A percentile compares a stretch with the other conserved stretches of the same genome.
Evolutionary conservation across 2,329 filamentous ascomycete genomes (phyloP).

Genomic region (Penicillium janthinellum): DNA sequence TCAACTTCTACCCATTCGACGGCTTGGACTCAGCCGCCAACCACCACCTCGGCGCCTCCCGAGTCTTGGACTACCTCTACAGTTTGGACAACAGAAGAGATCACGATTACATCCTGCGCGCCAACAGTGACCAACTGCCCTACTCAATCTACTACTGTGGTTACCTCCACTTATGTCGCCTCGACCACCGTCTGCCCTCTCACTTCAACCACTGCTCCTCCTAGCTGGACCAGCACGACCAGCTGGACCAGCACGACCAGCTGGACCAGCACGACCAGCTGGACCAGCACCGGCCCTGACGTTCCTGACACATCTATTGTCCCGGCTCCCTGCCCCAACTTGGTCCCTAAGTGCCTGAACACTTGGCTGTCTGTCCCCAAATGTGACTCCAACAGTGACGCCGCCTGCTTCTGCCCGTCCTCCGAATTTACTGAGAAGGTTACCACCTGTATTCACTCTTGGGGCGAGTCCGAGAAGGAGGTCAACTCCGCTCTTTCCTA

Average conservation of each 20-base stretch:
- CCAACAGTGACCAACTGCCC: conserved; percentile 52
- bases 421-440: conserved; percentile 72
- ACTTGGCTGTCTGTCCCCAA: conserved; percentile 73
- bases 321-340: conserved; percentile 56
- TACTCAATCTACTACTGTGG: conserved; percentile 48
- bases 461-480: conserved; percentile 66
- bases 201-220: not conserved
- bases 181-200: conserved; percentile 60
- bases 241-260: not conserved
- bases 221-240: not conserved
- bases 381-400: conserved; percentile 81
- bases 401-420: conserved; percentile 81
- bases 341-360: conserved; percentile 85
- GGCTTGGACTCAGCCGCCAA: not conserved
- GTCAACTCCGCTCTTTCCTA: conserved; percentile 71
- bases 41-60: not conserved
- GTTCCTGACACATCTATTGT: conserved; percentile 21
- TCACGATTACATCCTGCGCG: conserved; percentile 42
- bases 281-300: not conserved
- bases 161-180: conserved; percentile 56
- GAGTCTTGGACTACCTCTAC: conserved; percentile 26
- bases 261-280: not conserved
- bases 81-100: conserved; percentile 31
- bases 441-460: conserved; percentile 75
- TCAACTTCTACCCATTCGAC: not conserved